These are phyloP conservation scores for Gliomastix tumulicola DNA, from an alignment of 2,329 filamentous ascomycete genomes.

Conservation along the genomic window DNA sequence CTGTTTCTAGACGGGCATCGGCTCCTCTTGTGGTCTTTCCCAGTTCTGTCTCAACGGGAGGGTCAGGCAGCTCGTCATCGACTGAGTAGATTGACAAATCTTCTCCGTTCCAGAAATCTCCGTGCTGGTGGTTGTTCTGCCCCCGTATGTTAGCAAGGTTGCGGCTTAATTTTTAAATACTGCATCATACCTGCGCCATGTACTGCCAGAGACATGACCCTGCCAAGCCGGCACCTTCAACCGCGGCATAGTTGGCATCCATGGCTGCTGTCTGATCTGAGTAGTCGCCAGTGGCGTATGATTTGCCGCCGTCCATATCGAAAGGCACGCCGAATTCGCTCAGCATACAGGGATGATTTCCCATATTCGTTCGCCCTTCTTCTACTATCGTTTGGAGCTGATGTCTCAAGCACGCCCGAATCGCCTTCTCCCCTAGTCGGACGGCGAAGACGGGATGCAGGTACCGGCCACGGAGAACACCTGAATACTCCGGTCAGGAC, in stretches of 20 bases:
- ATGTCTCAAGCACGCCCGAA: slow-evolving; percentile 85
- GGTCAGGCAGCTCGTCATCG: slow-evolving; percentile 64
- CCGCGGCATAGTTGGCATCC: slow-evolving; percentile 90
- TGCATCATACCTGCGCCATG: slow-evolving; percentile 71
- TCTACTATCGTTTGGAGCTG: slow-evolving; percentile 77
- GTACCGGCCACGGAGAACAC: slow-evolving; percentile 83
- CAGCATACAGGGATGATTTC: slow-evolving; percentile 80
- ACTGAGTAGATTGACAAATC: slow-evolving; percentile 84
- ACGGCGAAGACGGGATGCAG: slow-evolving; percentile 84
- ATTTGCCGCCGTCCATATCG: slow-evolving; percentile 95
- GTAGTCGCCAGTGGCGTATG: slow-evolving; percentile 94
- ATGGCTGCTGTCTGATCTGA: slow-evolving; percentile 86
- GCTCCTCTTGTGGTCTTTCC: too few species aligned
- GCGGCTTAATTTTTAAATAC: too few species aligned
- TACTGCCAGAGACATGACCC: slow-evolving; percentile 92
- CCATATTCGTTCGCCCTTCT: slow-evolving; percentile 84
- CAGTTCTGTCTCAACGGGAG: slow-evolving; percentile 43
- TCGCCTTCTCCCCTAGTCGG: slow-evolving; percentile 86
- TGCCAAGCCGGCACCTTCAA: slow-evolving; percentile 77
- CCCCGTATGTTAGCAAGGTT: too few species aligned
- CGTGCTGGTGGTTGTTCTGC: slow-evolving; percentile 85
- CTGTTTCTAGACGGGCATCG: too few species aligned
- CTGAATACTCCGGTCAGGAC: too few species aligned
- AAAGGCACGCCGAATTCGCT: slow-evolving; percentile 97
- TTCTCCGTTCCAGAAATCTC: slow-evolving; percentile 96